Base-by-base conservation (phyloP, 2,329 filamentous ascomycete species). In the Fusarium xyrophilum region DNA sequence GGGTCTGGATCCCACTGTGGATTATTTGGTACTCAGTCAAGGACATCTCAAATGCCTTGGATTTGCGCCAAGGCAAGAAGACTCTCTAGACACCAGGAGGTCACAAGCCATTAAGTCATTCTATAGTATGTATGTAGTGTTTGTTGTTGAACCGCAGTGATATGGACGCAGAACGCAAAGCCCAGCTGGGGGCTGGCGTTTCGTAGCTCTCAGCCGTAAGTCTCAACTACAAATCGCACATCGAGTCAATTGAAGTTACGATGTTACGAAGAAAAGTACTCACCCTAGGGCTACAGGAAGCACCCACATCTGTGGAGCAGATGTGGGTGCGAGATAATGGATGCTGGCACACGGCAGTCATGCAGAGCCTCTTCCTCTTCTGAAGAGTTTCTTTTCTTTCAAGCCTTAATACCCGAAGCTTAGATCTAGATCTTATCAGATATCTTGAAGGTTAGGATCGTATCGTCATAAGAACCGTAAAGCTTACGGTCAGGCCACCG, bases 1-100 rank as follows among this genome's bases (percentile, higher is more conserved):
- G 89, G 89, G 88, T 91, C 7, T 84, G 85, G 65, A 83, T 90
- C 65, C 89, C 89, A 1, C 58, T 86, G 3, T 91, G 88, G 76
- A 81, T 84, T 23, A 80, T 89, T 57, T 88, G 82, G 69, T 82
- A 88, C 58, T 82, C 84, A 3, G 82, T 83, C 40, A 69, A 74
- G 23, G 86, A 90, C 66, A 88, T 90, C 54, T 80, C 81, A 12
- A 78, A 83, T 56, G 87, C 87, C 0, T 85, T 88, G 68, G 77
- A 57, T 4, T 69, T 70, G 39, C 75, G 76, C 6, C 52, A 73
- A 23, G 56, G 60, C 2, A 79, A 75, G 57, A 80, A 80, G 70
- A 72, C 68, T 2, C 30, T 73, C 38, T 79, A 68, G 42, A 32
- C 19, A 42, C 11, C 27, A 15, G 8, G 27, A 39, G 12, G 4